Evolutionary conservation across 1,139 yeast species (phyloP), one percentile per base, ranked within the genome.

Genomic region (Taphrina wiesneri): DNA sequence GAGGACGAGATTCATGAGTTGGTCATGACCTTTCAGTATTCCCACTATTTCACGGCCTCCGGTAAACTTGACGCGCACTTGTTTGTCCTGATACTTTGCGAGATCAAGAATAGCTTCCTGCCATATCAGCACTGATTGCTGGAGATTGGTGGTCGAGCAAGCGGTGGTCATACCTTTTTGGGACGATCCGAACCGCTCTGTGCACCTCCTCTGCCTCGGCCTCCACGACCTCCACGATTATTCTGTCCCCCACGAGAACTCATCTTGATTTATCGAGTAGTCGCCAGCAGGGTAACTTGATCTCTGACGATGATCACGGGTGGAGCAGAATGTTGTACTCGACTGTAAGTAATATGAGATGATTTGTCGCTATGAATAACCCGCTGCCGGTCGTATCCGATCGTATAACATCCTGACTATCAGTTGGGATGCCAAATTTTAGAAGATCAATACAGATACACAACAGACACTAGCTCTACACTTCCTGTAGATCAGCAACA

Each of bases 11-110:
- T 93, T 93, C 96, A 92, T 88, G 76, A 91, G 82, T 76, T 89
- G 96, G 75, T 93, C 99, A 75, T 83, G 91, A 21, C 99, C 98
- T 73, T 88, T 90, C 72, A 93, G 82, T 0, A 79, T 78, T 26
- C 99, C 99, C 28, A 82, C 81, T 9, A 92, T 86, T 69, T 80
- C 82, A 75, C 97, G 84, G 15, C 97, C 97, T n/a, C 96, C 96
- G 71, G 86, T 83, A 74, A 93, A 86, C 74, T 88, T 86, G 67
- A 91, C 96, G 72, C 88, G 82, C 63, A 93, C 85, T 71, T 82
- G 78, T 71, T 87, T 82, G 75, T 90, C 95, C 73, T 85, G 84
- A 75, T 89, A 90, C 73, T 86, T 88, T 70, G 86, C 84, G 70
- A 93, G 81, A 75, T 92, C 95, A 70, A 91, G 80, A 71, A 92